phyloP scores from a whole-genome alignment of 148 eudicot species.

The Rhododendron griersonianum region DNA sequence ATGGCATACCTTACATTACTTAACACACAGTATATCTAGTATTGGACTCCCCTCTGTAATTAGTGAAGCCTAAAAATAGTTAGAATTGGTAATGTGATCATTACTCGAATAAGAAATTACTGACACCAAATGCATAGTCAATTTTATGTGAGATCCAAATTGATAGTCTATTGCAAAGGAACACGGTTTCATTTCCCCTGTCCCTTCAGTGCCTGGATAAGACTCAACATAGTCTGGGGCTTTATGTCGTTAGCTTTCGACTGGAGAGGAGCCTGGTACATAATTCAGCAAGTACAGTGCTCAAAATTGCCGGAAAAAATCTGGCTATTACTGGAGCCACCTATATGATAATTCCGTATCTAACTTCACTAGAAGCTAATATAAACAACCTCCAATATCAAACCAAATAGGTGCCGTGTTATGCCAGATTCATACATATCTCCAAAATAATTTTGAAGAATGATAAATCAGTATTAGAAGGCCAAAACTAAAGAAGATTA shows the following conservation, averaged over 20 bases:
- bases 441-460: not conserved
- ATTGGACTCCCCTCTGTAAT: not conserved
- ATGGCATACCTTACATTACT: not conserved
- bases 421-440: not conserved
- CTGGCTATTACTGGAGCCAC: not conserved
- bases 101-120: not conserved
- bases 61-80: not conserved
- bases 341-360: not conserved
- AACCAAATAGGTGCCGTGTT: not conserved
- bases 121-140: not conserved
- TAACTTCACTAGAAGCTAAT: not conserved
- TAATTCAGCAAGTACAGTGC: not conserved
- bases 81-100: not conserved
- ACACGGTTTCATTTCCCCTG: not conserved
- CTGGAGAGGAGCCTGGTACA: not conserved
- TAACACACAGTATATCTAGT: not conserved
- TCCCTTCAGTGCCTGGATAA: not conserved
- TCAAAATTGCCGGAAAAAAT: not conserved
- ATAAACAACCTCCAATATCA: not conserved
- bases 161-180: not conserved
- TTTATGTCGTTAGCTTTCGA: not conserved
- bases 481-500: not conserved
- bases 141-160: not conserved
- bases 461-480: not conserved
- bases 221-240: not conserved